Conservation (phyloP, 148 eudicot genomes). For the Rhododendron ferrugineum region DNA sequence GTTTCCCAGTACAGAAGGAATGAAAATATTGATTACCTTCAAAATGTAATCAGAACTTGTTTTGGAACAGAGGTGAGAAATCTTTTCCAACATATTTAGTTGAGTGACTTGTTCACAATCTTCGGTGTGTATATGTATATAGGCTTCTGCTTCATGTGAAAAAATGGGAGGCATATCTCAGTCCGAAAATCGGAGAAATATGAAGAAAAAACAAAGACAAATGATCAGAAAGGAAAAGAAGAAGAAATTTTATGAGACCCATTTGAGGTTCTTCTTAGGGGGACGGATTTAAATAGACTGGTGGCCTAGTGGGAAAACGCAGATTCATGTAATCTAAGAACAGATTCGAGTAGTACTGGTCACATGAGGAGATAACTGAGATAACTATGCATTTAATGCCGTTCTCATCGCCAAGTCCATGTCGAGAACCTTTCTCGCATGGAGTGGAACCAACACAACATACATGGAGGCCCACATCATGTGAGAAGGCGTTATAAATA, state of each 20-base stretch:
- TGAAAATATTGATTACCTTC: constrained; percentile 31
- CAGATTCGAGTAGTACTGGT: background rate
- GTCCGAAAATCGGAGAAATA: background rate
- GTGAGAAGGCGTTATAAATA: no score
- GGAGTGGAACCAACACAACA: no score
- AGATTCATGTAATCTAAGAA: background rate
- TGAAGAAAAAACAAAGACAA: background rate
- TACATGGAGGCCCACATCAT: no score
- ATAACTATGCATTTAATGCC: no score
- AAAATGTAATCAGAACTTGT: constrained; percentile 23
- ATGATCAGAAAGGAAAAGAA: background rate
- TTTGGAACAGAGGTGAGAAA: constrained; percentile 30
- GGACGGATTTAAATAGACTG: no score
- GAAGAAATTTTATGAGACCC: background rate
- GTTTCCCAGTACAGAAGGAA: constrained; percentile 31
- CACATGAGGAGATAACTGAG: no score
- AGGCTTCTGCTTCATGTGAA: background rate
- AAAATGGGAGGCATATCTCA: background rate
- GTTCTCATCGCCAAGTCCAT: no score
- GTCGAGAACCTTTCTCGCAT: no score
- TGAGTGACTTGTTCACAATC: background rate
- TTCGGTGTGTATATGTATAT: background rate
- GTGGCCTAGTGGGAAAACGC: no score
- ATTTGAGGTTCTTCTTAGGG: no score
- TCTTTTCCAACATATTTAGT: background rate